A percentile compares a stretch with the other conserved stretches of the same genome.
These are phyloP conservation scores for Tolypocladium pustulatum DNA, from an alignment of 2,329 filamentous ascomycete species.

Conservation along the genomic window DNA sequence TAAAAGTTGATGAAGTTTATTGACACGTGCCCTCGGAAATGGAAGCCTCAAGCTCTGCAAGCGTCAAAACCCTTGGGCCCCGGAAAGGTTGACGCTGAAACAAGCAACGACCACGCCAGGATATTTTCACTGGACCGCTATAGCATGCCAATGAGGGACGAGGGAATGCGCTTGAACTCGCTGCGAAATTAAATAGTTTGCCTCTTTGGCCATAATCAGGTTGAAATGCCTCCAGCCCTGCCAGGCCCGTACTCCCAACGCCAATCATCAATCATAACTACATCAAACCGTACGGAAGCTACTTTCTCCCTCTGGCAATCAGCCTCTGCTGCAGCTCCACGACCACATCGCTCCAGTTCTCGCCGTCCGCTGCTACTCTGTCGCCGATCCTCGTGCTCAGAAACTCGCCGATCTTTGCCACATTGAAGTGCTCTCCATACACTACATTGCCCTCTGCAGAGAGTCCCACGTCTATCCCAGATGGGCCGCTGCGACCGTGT, in stretches of 20 bases:
- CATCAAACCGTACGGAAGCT: slow-evolving; percentile 5
- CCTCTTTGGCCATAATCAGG: background rate
- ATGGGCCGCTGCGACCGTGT: slow-evolving; percentile 29
- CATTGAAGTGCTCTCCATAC: slow-evolving; percentile 71
- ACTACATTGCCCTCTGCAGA: slow-evolving; percentile 49
- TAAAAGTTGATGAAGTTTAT: background rate
- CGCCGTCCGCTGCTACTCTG: slow-evolving; percentile 21
- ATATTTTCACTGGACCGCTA: no score
- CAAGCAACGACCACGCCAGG: no score
- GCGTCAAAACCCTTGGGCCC: no score
- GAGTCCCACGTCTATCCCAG: slow-evolving; percentile 45
- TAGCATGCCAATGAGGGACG: no score
- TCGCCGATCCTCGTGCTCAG: slow-evolving; percentile 43
- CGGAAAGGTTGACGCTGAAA: background rate
- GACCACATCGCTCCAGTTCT: slow-evolving; percentile 44
- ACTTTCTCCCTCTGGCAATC: slow-evolving; percentile 44
- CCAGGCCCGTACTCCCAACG: background rate
- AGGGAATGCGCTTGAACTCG: background rate
- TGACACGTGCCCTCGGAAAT: background rate
- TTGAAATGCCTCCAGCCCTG: background rate
- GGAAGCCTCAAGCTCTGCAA: no score
- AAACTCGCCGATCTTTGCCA: slow-evolving; percentile 65
- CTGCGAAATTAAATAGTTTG: background rate
- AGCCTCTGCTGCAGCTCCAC: slow-evolving; percentile 45
- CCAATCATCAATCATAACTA: slow-evolving; percentile 17